Conservation (phyloP, 805 yeast genomes). For the Pichia gijzeniarum region DNA sequence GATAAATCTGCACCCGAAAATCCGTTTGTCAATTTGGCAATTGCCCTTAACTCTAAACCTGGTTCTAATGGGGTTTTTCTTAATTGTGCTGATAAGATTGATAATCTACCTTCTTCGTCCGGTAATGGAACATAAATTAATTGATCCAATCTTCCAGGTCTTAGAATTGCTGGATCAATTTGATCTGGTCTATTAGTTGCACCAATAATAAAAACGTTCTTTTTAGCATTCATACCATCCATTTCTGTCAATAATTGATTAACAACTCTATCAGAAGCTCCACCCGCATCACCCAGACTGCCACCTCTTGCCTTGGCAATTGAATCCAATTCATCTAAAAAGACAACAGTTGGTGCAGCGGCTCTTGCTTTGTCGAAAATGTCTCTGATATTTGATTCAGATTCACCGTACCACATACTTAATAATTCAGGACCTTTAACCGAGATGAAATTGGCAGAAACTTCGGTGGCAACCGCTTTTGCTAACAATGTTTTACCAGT, state of each 20-base stretch:
- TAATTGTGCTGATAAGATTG: slow-evolving; percentile 90
- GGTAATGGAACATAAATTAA: slow-evolving; percentile 98
- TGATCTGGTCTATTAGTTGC: slow-evolving; percentile 99
- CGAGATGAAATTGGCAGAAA: slow-evolving; percentile 94
- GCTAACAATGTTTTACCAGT: slow-evolving; percentile 98
- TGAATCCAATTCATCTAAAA: slow-evolving; percentile 96
- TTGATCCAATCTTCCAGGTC: slow-evolving; percentile 99
- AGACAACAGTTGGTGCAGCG: slow-evolving; percentile 98
- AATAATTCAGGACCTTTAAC: slow-evolving; percentile 96
- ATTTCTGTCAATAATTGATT: slow-evolving; percentile 94
- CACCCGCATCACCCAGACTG: slow-evolving; percentile 87
- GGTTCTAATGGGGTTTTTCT: slow-evolving; percentile 99
- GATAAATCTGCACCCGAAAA: slow-evolving; percentile 99
- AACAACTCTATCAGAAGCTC: slow-evolving; percentile 94
- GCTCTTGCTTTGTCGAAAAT: slow-evolving; percentile 98
- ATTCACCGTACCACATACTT: slow-evolving; percentile 99
- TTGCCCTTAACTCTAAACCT: slow-evolving; percentile 79
- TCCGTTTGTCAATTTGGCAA: slow-evolving; percentile 93
- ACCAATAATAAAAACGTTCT: slow-evolving; percentile 97
- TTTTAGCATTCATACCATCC: slow-evolving; percentile 99
- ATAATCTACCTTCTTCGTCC: slow-evolving; percentile 88
- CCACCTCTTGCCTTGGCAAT: slow-evolving; percentile 97
- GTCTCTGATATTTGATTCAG: slow-evolving; percentile 95
- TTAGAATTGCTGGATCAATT: slow-evolving; percentile 95
- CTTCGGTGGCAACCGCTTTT: slow-evolving; percentile 99